Base-by-base conservation (phyloP, 257 asterid species). In the Solanum piurae region DNA sequence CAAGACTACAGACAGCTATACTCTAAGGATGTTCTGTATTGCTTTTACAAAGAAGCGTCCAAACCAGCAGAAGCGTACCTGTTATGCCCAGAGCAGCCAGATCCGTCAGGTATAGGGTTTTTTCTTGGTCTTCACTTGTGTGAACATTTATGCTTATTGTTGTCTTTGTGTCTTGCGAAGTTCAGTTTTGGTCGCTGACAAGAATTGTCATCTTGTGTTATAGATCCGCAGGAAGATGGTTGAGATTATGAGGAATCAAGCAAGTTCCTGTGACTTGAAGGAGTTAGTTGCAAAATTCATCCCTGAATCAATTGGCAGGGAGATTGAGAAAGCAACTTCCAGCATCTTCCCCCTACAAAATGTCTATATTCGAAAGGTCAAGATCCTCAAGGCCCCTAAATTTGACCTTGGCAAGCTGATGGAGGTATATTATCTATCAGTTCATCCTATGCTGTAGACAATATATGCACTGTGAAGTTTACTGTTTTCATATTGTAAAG, bases 271-370 rank as follows among this genome's bases (percentile, higher is more conserved):
- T 86, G 92, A 91, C 86, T 85, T 91, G 87, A 91, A 91, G 89
- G 92, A 91, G 34, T 80, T 89, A 40, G 92, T 91, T 83, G 87
- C 64, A 5, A 89, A 87, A 83, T 89, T 91, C 58, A 91, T 91
- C 73, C 92, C 92, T 3, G 92, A 91, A 83, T 89, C 92, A 34
- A 91, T 91, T 86, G 91, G 92, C 69, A 87, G 90, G 76, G 92
- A 90, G 74, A 90, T 90, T 40, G 91, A 89, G 90, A 90, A 90
- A 87, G 89, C 92, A 85, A 90, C 92, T 64, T 85, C 90, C 21
- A 89, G 91, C 87, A 90, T 90, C 80, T 90, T 87, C 82, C 92
- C 92, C 75, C 83, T 89, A 11, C 92, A 90, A 83, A 90, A 90
- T 83, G 91, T 89, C n/a, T 90, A 71, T 60, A 87, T 90, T 29